phyloP scores from a whole-genome alignment of 495 filamentous ascomycete genomes.

The Penicillium cinerascens region DNA sequence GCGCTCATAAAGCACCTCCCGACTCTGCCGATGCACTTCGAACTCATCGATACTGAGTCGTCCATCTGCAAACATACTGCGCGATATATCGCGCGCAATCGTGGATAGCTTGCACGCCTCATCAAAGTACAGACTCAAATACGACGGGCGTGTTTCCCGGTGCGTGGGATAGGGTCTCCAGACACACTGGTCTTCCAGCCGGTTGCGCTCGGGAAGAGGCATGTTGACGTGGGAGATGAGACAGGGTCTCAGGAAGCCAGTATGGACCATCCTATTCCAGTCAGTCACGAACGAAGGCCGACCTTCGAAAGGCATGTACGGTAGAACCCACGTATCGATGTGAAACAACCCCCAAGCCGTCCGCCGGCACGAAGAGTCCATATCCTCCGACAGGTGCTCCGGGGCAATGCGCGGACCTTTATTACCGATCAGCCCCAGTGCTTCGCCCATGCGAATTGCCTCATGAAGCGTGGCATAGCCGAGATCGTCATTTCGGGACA shows the following conservation, averaged over 20 bases:
- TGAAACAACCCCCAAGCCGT: slow-evolving; percentile 46
- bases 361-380: slow-evolving; percentile 32
- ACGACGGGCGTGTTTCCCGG: slow-evolving; percentile 28
- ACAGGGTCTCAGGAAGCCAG: slow-evolving; percentile 39
- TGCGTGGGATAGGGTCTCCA: slow-evolving; percentile 44
- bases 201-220: slow-evolving; percentile 17
- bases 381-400: slow-evolving; percentile 29
- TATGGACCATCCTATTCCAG: slow-evolving; percentile 36
- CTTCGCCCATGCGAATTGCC: slow-evolving; percentile 37
- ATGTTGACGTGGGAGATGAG: slow-evolving; percentile 37
- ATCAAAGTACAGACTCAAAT: slow-evolving; percentile 37
- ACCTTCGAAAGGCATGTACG: background rate
- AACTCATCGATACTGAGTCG: background rate
- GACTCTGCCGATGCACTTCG: slow-evolving; percentile 18
- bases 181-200: slow-evolving; percentile 13
- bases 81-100: slow-evolving; percentile 43
- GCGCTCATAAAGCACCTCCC: slow-evolving; percentile 33
- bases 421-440: slow-evolving; percentile 34
- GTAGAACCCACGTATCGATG: slow-evolving; percentile 39
- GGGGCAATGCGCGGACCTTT: slow-evolving; percentile 17
- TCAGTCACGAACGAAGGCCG: background rate
- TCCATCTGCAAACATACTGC: slow-evolving; percentile 31
- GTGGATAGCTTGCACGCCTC: slow-evolving; percentile 39
- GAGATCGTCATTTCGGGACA: slow-evolving; percentile 39
- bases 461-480: slow-evolving; percentile 44